Percentiles rank a stretch among this genome's conserved stretches.
Evolutionary conservation across 768 basidiomycete species (phyloP).

Genomic region (Serendipita sp.): DNA sequence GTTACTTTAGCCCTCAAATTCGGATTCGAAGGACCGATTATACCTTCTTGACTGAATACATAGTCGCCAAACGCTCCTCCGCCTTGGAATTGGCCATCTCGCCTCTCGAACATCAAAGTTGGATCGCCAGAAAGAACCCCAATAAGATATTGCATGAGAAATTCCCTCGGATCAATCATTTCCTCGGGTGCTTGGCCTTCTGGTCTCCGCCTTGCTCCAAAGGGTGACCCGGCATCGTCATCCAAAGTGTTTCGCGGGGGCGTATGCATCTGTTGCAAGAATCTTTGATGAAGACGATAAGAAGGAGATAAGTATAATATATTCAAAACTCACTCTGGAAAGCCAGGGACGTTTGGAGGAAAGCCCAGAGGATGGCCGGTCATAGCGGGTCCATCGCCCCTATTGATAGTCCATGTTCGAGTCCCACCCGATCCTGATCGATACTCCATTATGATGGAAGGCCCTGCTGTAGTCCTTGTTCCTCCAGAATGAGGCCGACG

Average conservation of each 20-base stretch:
- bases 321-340: not conserved
- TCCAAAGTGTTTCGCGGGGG: not conserved
- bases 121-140: not conserved
- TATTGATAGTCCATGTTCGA: too few species aligned
- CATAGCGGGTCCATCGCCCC: not conserved
- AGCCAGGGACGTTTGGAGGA: not conserved
- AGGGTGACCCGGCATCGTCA: not conserved
- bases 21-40: conserved; percentile 14
- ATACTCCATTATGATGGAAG: too few species aligned
- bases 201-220: not conserved
- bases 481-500: too few species aligned
- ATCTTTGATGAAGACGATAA: not conserved
- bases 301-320: not conserved
- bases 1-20: too few species aligned
- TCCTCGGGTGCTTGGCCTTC: not conserved
- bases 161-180: not conserved
- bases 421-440: too few species aligned
- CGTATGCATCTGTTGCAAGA: not conserved
- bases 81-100: not conserved
- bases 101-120: not conserved
- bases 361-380: not conserved
- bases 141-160: conserved; percentile 1
- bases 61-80: conserved; percentile 58
- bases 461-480: too few species aligned
- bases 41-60: conserved; percentile 85